Evolutionary conservation across 1,139 yeast species (phyloP), one percentile per base, ranked within the genome.

Genomic region (Dujonia santamariae): DNA sequence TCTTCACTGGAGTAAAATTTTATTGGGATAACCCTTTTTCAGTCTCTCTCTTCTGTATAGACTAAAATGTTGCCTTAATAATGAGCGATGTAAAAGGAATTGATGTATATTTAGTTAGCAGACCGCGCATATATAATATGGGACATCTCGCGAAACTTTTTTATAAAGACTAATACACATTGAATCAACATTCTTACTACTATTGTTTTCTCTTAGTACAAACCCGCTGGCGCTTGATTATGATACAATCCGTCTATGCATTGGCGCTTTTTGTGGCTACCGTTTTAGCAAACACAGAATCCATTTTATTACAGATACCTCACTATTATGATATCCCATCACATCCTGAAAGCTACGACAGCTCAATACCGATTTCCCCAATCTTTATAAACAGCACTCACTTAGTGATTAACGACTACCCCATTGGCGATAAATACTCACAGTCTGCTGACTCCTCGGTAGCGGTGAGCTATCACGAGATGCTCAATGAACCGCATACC

Each of bases 221-320:
- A n/a, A n/a, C n/a, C n/a, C n/a, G n/a, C n/a, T n/a, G n/a, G n/a
- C n/a, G n/a, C n/a, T n/a, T n/a, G n/a, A n/a, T n/a, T n/a, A n/a
- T n/a, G n/a, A n/a, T n/a, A n/a, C n/a, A n/a, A n/a, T n/a, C n/a
- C n/a, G n/a, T n/a, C n/a, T n/a, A n/a, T n/a, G n/a, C n/a, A n/a
- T n/a, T n/a, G n/a, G n/a, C n/a, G n/a, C n/a, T n/a, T n/a, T n/a
- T n/a, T n/a, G n/a, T n/a, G n/a, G n/a, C n/a, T n/a, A n/a, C n/a
- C n/a, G 40, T 37, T 12, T n/a, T 24, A 18, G 72, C 67, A 23
- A 68, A 68, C 34, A 68, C 75, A 2, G 75, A 68, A 39, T 58
- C 71, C 1, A 44, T 49, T 26, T 39, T 64, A 14, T 26, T 66
- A 13, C 40, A 41, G 18, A 48, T 67, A 0, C 75, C 75, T 0